Conservation (phyloP, 2,329 filamentous ascomycete genomes). For the Plenodomus biglobosus region DNA sequence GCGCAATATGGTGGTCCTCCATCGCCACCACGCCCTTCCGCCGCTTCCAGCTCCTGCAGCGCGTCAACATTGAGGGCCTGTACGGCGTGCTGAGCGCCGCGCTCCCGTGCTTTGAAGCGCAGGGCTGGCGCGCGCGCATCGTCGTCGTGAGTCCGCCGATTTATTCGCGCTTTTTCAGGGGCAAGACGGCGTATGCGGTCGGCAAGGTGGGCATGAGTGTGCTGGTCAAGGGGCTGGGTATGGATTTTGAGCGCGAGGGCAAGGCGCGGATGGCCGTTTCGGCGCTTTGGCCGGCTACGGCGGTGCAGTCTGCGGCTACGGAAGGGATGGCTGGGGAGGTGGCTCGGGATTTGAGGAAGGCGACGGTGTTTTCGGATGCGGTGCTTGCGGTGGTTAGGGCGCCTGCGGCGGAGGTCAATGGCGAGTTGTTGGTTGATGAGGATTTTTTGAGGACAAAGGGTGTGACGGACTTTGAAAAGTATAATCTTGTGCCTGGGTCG, state of each 20-base stretch:
- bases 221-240: constrained; percentile 75
- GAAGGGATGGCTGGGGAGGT: constrained; percentile 51
- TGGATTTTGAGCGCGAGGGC: constrained; percentile 74
- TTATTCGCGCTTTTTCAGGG: constrained; percentile 80
- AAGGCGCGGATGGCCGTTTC: constrained; percentile 72
- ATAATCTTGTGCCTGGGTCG: constrained; percentile 66
- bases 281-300: constrained; percentile 78
- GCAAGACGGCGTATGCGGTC: constrained; percentile 81
- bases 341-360: constrained; percentile 62
- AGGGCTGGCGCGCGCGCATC: constrained; percentile 62
- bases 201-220: constrained; percentile 81
- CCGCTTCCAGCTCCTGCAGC: constrained; percentile 65
- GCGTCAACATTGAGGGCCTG: constrained; percentile 63
- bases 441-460: constrained; percentile 72
- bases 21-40: constrained; percentile 72
- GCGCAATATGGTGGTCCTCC: constrained; percentile 82
- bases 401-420: constrained; percentile 65
- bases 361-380: constrained; percentile 76
- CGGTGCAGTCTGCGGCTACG: constrained; percentile 77
- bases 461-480: constrained; percentile 71
- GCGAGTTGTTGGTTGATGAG: constrained; percentile 72
- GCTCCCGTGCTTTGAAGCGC: constrained; percentile 65
- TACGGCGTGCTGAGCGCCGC: constrained; percentile 71
- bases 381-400: constrained; percentile 70
- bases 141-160: constrained; percentile 82